Evolutionary conservation across 768 basidiomycete species (phyloP), one percentile per base, ranked within the genome.

Genomic region (Phlegmacium glaucopus): DNA sequence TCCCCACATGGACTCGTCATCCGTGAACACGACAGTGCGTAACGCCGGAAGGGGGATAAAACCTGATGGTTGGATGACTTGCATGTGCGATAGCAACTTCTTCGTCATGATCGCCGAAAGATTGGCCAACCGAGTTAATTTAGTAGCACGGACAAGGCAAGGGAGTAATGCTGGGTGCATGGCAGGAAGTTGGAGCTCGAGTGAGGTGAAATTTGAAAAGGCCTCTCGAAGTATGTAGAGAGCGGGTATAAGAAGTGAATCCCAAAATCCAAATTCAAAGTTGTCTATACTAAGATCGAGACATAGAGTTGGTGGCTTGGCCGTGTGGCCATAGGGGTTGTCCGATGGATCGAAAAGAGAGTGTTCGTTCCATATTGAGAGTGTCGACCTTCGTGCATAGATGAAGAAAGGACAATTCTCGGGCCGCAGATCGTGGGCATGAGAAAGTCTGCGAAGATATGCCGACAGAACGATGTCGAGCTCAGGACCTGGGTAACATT

Each of bases 1-100:
- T 9, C 56, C 53, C 53, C 56, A 58, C 51, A 55, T 48, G 12
- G 44, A 42, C 9, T 42, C 32, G 26, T 58, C 56, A 17, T 54
- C 51, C 16, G 47, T 50, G 41, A 58, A 58, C 3, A 47, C 18
- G 16, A 58, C 52, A 5, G 44, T 45, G 9, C 45, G 34, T 28
- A 58, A 18, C 4, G 29, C 39, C 6, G 56, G 56, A 13, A 57
- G 45, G 10, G 39, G 36, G 8, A 57, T 37, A 15, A 28, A 52
- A 6, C 52, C 47, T 2, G 40, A 28, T 2, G 42, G 17, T 16
- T 22, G 4, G 4, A 36, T 7, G 1, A 17, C 30, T 16, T 52
- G 50, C 1, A 57, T 43, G 10, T 42, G 29, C 1, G 49, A 48
- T 17, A 57, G 36, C 2, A 58, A 41, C 5, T 36, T 37, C 18